Evolutionary conservation across 495 filamentous ascomycete species (phyloP).

Genomic region (Xylaria cubensis): DNA sequence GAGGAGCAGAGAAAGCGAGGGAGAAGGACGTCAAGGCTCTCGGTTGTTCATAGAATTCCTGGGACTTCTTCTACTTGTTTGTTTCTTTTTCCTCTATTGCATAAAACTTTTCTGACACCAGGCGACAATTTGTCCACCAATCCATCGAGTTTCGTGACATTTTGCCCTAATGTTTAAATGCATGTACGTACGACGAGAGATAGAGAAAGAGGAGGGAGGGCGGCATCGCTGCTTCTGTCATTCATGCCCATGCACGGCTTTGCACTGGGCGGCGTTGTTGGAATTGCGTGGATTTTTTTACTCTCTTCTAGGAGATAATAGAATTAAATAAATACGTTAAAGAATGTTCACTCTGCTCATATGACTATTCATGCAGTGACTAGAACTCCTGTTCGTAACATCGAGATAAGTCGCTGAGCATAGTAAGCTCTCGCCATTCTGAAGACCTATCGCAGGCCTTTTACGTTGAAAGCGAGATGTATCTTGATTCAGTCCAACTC

Average conservation of each 20-base stretch:
- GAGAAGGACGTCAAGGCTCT: background rate
- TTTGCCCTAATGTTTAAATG: background rate
- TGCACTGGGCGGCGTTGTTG: conserved; percentile 21
- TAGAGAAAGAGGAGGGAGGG: background rate
- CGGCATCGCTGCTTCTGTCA: background rate
- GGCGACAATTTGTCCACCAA: background rate
- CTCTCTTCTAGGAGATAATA: background rate
- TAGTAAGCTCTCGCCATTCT: background rate
- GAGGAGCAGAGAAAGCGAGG: background rate
- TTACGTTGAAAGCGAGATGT: background rate
- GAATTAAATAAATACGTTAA: background rate
- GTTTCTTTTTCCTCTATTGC: background rate
- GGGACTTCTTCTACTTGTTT: background rate
- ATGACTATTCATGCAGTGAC: background rate
- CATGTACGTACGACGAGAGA: conserved; percentile 1
- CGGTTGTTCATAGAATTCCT: conserved; percentile 1
- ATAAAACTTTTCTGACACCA: background rate
- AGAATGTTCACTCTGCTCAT: background rate
- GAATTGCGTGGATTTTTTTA: background rate
- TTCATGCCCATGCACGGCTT: background rate
- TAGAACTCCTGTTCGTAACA: background rate
- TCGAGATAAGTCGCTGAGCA: background rate
- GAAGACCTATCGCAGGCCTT: background rate
- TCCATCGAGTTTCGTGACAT: background rate
- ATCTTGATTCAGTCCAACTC: background rate